phyloP scores from a whole-genome alignment of 805 yeast species.

The Candida nemodendra region DNA sequence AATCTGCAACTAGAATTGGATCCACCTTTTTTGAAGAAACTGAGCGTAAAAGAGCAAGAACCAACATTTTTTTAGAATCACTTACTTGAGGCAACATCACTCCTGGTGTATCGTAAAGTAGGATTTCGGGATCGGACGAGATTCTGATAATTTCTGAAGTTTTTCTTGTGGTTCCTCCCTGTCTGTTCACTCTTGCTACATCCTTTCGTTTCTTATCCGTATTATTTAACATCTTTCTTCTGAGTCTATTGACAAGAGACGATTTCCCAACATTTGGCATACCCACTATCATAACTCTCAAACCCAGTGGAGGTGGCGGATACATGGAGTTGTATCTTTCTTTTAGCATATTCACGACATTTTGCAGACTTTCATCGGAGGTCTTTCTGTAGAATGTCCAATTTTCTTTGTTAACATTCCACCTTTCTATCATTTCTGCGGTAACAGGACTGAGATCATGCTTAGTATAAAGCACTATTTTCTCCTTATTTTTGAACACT shows the following conservation, averaged over 20 bases:
- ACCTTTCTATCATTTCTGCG: slow-evolving; percentile 29
- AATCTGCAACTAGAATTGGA: slow-evolving; percentile 85
- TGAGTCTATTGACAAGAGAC: slow-evolving; percentile 72
- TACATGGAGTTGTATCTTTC: slow-evolving; percentile 43
- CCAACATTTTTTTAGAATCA: slow-evolving; percentile 67
- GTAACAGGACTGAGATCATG: slow-evolving; percentile 57
- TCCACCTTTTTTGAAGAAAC: slow-evolving; percentile 70
- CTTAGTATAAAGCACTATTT: slow-evolving; percentile 74
- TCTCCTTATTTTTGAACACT: slow-evolving; percentile 52
- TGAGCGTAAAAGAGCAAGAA: slow-evolving; percentile 71
- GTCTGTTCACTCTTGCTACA: slow-evolving; percentile 82
- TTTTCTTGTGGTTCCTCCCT: slow-evolving; percentile 85
- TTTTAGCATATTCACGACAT: slow-evolving; percentile 49
- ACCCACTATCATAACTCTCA: slow-evolving; percentile 75
- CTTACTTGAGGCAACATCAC: slow-evolving; percentile 77
- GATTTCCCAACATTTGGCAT: slow-evolving; percentile 99
- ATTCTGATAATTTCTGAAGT: slow-evolving; percentile 76
- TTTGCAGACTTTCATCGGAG: slow-evolving; percentile 45
- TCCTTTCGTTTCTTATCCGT: slow-evolving; percentile 39
- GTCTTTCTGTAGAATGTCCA: slow-evolving; percentile 54
- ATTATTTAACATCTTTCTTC: slow-evolving; percentile 37
- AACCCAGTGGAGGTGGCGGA: slow-evolving; percentile 83
- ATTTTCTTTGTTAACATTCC: slow-evolving; percentile 20
- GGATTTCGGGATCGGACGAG: slow-evolving; percentile 57
- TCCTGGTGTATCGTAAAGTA: slow-evolving; percentile 90